Evolutionary conservation across 2,329 filamentous ascomycete genomes (phyloP).

Genomic region (Trichoderma sp.): DNA sequence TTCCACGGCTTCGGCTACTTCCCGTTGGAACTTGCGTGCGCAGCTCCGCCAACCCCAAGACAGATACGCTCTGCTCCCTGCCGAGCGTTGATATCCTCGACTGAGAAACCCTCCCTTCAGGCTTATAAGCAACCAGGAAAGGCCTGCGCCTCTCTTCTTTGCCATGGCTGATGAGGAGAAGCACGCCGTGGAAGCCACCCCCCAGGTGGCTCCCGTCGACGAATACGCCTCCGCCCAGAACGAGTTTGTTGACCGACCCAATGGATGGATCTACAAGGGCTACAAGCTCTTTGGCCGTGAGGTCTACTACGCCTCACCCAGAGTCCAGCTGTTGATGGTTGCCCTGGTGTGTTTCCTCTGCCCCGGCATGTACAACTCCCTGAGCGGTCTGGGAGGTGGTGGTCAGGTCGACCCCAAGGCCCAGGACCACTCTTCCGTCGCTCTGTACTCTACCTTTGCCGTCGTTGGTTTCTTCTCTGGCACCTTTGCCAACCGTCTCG

Average conservation of each 20-base stretch:
- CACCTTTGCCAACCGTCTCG: constrained; percentile 76
- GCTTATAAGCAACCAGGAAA: neutral
- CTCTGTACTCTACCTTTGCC: constrained; percentile 72
- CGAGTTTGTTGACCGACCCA: constrained; percentile 40
- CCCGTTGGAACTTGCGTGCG: constrained; percentile 18
- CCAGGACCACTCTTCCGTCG: constrained; percentile 66
- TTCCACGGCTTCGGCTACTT: constrained; percentile 18
- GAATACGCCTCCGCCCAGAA: constrained; percentile 29
- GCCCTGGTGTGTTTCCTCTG: constrained; percentile 60
- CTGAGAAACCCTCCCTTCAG: neutral
- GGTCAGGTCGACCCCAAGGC: constrained; percentile 54
- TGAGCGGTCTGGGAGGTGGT: constrained; percentile 65
- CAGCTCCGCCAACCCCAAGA: neutral
- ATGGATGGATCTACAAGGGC: constrained; percentile 69
- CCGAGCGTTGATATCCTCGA: neutral
- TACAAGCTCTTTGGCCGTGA: constrained; percentile 55
- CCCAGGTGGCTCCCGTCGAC: constrained; percentile 25
- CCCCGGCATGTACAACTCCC: constrained; percentile 72
- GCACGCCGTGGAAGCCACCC: neutral
- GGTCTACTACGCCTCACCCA: constrained; percentile 73
- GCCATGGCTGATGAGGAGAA: constrained; percentile 36
- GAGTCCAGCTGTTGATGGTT: constrained; percentile 71
- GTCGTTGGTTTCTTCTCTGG: constrained; percentile 70
- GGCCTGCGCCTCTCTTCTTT: neutral
- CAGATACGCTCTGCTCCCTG: neutral